A percentile compares a stretch with the other conserved stretches of the same genome.
Evolutionary conservation across 225 moss, liverwort and hornwort genomes (phyloP).

Genomic region (Marchantia paleacea): DNA sequence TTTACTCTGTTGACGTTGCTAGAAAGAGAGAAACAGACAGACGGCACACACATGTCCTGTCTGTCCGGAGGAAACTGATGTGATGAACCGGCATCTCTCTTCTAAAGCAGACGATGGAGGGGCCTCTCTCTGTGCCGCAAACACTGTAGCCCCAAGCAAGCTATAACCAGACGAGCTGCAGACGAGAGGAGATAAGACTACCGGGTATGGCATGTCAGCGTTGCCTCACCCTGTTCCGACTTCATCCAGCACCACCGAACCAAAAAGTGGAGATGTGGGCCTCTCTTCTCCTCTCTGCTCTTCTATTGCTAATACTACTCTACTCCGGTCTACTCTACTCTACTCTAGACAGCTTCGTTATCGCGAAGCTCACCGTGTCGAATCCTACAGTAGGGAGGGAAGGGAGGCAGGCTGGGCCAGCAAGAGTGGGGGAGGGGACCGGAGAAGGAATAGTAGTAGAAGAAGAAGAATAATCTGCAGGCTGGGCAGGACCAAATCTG

Average conservation of each 20-base stretch:
- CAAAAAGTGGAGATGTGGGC: background rate
- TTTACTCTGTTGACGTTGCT: background rate
- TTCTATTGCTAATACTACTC: background rate
- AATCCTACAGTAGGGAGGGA: background rate
- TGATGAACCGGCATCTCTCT: background rate
- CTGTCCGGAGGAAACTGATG: slow-evolving; percentile 23
- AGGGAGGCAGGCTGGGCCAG: no score
- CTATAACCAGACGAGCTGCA: background rate
- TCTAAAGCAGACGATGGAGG: background rate
- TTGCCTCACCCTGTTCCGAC: slow-evolving; percentile 5
- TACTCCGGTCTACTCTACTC: background rate
- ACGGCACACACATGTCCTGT: slow-evolving; percentile 18
- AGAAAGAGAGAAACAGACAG: slow-evolving; percentile 14
- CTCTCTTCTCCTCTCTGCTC: background rate
- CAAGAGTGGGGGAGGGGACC: background rate
- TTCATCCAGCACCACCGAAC: slow-evolving; percentile 10
- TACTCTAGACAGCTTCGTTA: background rate
- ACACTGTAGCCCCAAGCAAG: background rate
- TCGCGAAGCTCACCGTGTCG: background rate
- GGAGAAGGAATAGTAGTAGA: background rate
- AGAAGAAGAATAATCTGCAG: slow-evolving; percentile 5
- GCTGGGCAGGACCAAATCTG: background rate
- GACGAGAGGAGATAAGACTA: slow-evolving; percentile 2
- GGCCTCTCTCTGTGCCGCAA: background rate
- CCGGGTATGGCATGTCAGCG: slow-evolving; percentile 13